Conservation (phyloP, 2,329 filamentous ascomycete genomes). For the Clonostachys rhizophaga region DNA sequence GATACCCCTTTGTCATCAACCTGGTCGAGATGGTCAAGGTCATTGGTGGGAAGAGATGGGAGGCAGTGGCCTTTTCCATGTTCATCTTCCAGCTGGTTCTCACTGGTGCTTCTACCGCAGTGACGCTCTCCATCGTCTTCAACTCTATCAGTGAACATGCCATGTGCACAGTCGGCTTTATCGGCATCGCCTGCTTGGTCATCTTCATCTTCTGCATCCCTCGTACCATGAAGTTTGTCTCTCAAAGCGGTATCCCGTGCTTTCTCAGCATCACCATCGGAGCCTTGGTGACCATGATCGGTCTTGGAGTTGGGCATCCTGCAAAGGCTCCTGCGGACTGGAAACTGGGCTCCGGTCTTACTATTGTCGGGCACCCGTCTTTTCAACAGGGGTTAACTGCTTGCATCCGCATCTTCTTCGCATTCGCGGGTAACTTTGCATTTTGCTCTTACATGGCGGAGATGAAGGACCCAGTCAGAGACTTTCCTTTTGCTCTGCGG, state of each 20-base stretch:
- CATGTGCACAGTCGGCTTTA: slow-evolving; percentile 63
- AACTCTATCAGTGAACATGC: slow-evolving; percentile 61
- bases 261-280: slow-evolving; percentile 23
- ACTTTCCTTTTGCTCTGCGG: slow-evolving; percentile 20
- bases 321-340: slow-evolving; percentile 11
- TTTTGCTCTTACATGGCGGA: slow-evolving; percentile 27
- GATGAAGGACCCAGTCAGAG: slow-evolving; percentile 20
- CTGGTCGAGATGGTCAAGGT: slow-evolving; percentile 65
- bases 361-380: slow-evolving; percentile 15
- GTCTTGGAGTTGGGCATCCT: slow-evolving; percentile 20
- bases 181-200: slow-evolving; percentile 58
- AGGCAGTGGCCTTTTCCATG: slow-evolving; percentile 41
- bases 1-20: slow-evolving; percentile 64
- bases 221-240: slow-evolving; percentile 51
- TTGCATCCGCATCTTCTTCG: slow-evolving; percentile 25
- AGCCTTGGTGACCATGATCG: slow-evolving; percentile 27
- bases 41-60: slow-evolving; percentile 27
- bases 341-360: slow-evolving; percentile 16
- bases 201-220: slow-evolving; percentile 63
- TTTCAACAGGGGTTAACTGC: slow-evolving; percentile 22
- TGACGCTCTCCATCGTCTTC: slow-evolving; percentile 62
- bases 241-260: slow-evolving; percentile 18
- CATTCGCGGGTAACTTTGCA: slow-evolving; percentile 28
- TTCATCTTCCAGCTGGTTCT: slow-evolving; percentile 70
- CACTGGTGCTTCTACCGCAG: slow-evolving; percentile 62